A percentile compares a stretch with the other conserved stretches of the same genome.
These are phyloP conservation scores for Nakaseomyces kungkrabaensis DNA, from an alignment of 1,139 yeast genomes.

Conservation along the genomic window DNA sequence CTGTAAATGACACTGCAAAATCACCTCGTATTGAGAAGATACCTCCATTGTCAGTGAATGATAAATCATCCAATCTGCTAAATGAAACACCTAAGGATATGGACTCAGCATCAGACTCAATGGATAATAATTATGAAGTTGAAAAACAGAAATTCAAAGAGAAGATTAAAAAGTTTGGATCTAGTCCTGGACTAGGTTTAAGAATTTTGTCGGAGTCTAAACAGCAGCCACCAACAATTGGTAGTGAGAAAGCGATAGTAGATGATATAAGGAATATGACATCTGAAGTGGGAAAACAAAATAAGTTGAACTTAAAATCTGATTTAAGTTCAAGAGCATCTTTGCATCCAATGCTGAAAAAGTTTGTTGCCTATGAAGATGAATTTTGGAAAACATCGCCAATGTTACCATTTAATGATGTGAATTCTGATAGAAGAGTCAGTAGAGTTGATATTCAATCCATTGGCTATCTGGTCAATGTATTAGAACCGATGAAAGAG, in stretches of 20 bases:
- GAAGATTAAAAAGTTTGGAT: constrained; percentile 1
- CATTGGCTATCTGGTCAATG: not conserved
- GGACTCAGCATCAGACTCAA: not conserved
- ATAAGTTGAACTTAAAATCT: not conserved
- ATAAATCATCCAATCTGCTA: not conserved
- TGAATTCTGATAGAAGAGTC: not conserved
- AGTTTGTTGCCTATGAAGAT: constrained; percentile 2
- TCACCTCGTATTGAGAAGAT: not conserved
- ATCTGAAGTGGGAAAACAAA: not conserved
- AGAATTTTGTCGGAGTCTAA: not conserved
- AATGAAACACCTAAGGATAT: not conserved
- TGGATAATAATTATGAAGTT: not conserved
- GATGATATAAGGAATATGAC: not conserved
- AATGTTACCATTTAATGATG: not conserved
- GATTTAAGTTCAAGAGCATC: constrained; percentile 1
- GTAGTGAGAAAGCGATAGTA: not conserved
- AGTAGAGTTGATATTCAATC: constrained; percentile 1
- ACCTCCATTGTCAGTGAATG: not conserved
- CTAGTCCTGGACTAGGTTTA: constrained; percentile 3
- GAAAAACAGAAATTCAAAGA: constrained; percentile 3
- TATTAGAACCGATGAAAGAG: constrained; percentile 1
- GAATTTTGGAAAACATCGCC: constrained; percentile 3
- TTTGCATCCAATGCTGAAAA: not conserved
- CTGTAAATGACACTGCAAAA: not conserved
- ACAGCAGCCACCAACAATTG: not conserved